phyloP scores from a whole-genome alignment of 2,329 filamentous ascomycete species.

The Neonectria ditissima region DNA sequence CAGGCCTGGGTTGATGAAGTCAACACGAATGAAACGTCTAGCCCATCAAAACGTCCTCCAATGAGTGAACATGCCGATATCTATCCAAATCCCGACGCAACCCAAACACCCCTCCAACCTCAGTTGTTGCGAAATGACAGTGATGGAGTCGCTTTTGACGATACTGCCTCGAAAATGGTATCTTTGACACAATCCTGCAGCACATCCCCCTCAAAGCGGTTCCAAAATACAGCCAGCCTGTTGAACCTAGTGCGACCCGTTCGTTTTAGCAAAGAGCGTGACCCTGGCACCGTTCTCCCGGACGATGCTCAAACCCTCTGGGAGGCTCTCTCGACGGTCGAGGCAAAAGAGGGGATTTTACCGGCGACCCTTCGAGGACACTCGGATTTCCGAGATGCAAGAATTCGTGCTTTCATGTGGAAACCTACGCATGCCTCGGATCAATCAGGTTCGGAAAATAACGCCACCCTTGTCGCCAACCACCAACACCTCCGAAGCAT shows the following conservation, averaged over 20 bases:
- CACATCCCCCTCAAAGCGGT: conserved; percentile 13
- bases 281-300: conserved; percentile 7
- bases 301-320: background rate
- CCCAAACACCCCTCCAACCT: background rate
- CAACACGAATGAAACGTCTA: background rate
- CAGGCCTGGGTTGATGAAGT: conserved; percentile 20
- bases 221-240: conserved; percentile 11
- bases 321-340: conserved; percentile 5
- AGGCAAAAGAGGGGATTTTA: conserved; percentile 16
- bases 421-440: background rate
- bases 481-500: conserved; percentile 13
- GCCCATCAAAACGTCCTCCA: background rate
- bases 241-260: conserved; percentile 15
- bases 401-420: conserved; percentile 10
- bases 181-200: conserved; percentile 3
- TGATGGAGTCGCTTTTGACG: conserved; percentile 2
- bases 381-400: conserved; percentile 1
- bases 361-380: conserved; percentile 14
- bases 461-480: background rate
- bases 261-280: conserved; percentile 5
- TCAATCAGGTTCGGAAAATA: background rate
- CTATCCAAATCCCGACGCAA: background rate
- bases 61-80: background rate
- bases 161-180: background rate
- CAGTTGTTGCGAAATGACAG: background rate